phyloP scores from a whole-genome alignment of 2,329 filamentous ascomycete species.

The Colletotrichum sp. region DNA sequence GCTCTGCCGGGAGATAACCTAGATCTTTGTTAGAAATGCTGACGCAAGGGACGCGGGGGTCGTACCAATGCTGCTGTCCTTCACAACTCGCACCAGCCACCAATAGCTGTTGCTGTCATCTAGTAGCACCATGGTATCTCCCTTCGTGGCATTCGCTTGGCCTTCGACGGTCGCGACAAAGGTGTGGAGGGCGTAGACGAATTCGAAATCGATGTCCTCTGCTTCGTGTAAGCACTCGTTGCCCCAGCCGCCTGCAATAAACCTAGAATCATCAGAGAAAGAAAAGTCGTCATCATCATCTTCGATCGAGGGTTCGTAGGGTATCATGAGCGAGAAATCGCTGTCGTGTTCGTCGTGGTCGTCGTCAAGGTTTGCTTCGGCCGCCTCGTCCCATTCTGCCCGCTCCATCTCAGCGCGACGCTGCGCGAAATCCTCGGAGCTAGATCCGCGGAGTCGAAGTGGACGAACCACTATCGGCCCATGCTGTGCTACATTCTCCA shows the following conservation, averaged over 20 bases:
- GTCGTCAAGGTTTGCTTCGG: constrained; percentile 26
- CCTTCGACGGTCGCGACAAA: constrained; percentile 98
- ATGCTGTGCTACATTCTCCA: constrained; percentile 2
- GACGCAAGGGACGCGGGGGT: not conserved
- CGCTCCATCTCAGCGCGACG: constrained; percentile 16
- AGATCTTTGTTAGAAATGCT: constrained; percentile 26
- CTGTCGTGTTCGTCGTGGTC: constrained; percentile 25
- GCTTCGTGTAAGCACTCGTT: constrained; percentile 84
- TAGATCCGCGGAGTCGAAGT: not conserved
- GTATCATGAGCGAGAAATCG: constrained; percentile 41
- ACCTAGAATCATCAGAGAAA: constrained; percentile 61
- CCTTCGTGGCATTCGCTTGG: constrained; percentile 97
- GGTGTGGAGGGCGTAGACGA: constrained; percentile 97
- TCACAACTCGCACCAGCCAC: constrained; percentile 97
- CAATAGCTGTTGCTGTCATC: constrained; percentile 99
- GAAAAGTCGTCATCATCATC: constrained; percentile 70
- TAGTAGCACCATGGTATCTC: constrained; percentile 96
- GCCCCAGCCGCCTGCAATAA: constrained; percentile 75
- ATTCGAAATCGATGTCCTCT: constrained; percentile 99
- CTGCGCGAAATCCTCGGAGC: not conserved
- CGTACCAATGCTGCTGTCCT: constrained; percentile 90
- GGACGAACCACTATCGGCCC: constrained; percentile 7
- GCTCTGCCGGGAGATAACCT: constrained; percentile 96
- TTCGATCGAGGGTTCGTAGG: constrained; percentile 49
- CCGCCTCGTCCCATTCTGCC: constrained; percentile 23